Percentiles rank a stretch among this genome's conserved stretches.
Evolutionary conservation across 345 rosid species (phyloP).

Genomic region (Citrus hindsii): DNA sequence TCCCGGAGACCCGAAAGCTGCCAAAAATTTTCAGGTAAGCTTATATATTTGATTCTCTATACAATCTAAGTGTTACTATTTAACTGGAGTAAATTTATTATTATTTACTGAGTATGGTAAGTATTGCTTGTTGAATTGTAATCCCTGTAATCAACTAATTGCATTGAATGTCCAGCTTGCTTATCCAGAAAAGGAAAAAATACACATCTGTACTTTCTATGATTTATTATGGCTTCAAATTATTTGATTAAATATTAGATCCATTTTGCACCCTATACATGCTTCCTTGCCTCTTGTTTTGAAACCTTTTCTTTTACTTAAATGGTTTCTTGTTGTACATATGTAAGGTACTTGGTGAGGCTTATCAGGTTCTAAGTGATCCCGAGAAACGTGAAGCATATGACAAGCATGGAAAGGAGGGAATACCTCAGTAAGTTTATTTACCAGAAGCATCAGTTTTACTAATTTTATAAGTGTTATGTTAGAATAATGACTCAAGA

Average conservation of each 20-base stretch:
- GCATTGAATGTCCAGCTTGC: background rate
- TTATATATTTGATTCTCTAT: background rate
- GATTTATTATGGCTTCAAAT: background rate
- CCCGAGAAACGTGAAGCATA: slow-evolving; percentile 83
- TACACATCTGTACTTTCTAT: background rate
- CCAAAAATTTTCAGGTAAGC: slow-evolving; percentile 81
- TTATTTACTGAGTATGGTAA: background rate
- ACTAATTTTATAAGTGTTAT: background rate
- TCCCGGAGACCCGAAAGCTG: slow-evolving; percentile 86
- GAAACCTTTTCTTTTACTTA: slow-evolving; percentile 13
- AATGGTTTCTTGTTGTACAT: slow-evolving; percentile 11
- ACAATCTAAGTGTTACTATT: background rate
- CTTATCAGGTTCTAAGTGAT: slow-evolving; percentile 90
- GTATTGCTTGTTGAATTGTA: background rate
- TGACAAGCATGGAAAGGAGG: slow-evolving; percentile 83
- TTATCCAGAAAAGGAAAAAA: background rate
- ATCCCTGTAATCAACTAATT: background rate
- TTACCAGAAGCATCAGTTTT: background rate
- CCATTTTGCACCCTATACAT: background rate
- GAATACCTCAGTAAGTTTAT: slow-evolving; percentile 65
- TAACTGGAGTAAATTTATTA: background rate
- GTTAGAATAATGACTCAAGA: no score
- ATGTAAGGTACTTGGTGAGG: slow-evolving; percentile 83
- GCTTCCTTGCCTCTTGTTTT: background rate
- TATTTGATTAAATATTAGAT: background rate